Evolutionary conservation across 139 green algal genomes (phyloP), one percentile per base, ranked within the genome.

Genomic region (Ettlia oleoabundans): DNA sequence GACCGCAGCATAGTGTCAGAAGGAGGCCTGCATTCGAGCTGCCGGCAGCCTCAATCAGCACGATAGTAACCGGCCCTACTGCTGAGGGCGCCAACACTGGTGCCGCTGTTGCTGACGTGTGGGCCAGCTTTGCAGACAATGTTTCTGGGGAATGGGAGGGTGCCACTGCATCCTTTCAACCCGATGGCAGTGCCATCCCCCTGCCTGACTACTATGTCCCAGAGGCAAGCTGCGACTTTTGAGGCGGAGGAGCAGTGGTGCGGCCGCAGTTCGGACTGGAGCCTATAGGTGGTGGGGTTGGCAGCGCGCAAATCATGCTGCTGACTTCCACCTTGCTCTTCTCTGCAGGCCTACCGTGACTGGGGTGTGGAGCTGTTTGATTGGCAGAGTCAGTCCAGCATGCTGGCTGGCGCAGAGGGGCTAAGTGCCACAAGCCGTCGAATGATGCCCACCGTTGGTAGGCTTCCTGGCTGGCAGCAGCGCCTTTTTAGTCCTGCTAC

Each of bases 301-400:
- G 26, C 24, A 33, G 13, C 21, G 58, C 21, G 58, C 24, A 7
- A n/a, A n/a, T n/a, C n/a, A n/a, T n/a, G n/a, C n/a, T n/a, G n/a
- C n/a, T n/a, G n/a, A 30, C 58, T 66, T 6, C 71, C 6, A 2
- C 35, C 32, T 8, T 68, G 43, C 73, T 26, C 35, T 40, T 35
- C 92, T 28, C 89, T 88, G 0, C 80, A 89, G 35, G 92, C 92
- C 4, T 95, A 89, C 76, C 76, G 85, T 0, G 92, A 95, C 30
- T 95, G 92, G 93, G 91, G 84, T 7, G 90, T 96, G 6, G 76
- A 87, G 51, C 65, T 95, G 63, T 86, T 62, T 21, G 92, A 96
- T 82, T 96, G 93, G 93, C 92, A 96, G 80, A 89, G 81, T 5
- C 91, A 94, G 71, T 92, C 87, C 86, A 96, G 92, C 87, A 80